phyloP scores from a whole-genome alignment of 2,329 filamentous ascomycete species.

The Cordyceps javanica region DNA sequence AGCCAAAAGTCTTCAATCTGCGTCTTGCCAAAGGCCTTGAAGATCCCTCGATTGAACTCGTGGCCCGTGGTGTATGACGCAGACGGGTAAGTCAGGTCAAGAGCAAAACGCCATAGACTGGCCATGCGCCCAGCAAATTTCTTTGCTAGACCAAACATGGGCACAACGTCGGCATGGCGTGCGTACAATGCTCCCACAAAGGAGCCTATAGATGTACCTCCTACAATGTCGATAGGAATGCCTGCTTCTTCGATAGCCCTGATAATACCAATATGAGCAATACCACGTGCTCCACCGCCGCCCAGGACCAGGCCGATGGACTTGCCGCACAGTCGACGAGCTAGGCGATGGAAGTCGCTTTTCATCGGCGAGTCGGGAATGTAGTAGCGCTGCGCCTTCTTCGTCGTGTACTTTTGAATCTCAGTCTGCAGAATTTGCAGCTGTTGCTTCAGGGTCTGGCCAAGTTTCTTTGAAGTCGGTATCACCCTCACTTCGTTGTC shows the following conservation, averaged over 20 bases:
- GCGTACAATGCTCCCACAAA: conserved; percentile 96
- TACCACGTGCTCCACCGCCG: conserved; percentile 85
- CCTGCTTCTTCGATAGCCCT: conserved; percentile 92
- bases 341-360: conserved; percentile 91
- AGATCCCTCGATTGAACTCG: conserved; percentile 97
- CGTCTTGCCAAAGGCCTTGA: conserved; percentile 94
- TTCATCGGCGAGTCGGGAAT: conserved; percentile 90
- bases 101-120: conserved; percentile 95
- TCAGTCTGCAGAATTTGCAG: conserved; percentile 94
- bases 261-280: conserved; percentile 90
- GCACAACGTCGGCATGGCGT: conserved; percentile 91
- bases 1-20: conserved; percentile 99
- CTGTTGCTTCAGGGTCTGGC: conserved; percentile 80
- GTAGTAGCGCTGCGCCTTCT: conserved; percentile 87
- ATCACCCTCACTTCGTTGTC: conserved; percentile 70
- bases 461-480: conserved; percentile 68
- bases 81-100: conserved; percentile 93
- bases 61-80: conserved; percentile 97
- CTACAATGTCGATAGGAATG: conserved; percentile 90
- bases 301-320: conserved; percentile 92
- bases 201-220: conserved; percentile 91
- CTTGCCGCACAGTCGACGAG: conserved; percentile 83
- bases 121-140: conserved; percentile 99
- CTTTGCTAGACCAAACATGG: conserved; percentile 94
- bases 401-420: conserved; percentile 95